Evolutionary conservation across 2,329 filamentous ascomycete genomes (phyloP).

Genomic region (Calonectria fujianensis): DNA sequence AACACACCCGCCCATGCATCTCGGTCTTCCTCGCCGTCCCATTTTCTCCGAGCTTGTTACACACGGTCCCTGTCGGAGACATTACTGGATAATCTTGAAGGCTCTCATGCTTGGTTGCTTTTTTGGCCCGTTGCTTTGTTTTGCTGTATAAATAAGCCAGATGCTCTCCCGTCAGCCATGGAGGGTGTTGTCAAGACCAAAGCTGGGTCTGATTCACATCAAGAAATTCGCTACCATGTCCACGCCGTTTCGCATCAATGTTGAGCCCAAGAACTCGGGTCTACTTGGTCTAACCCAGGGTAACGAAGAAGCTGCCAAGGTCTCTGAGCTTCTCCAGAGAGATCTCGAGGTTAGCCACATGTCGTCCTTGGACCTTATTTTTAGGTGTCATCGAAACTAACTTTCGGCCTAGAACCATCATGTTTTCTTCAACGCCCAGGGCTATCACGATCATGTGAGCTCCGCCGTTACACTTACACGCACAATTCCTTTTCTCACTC

Average conservation of each 20-base stretch:
- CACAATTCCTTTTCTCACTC: conserved; percentile 13
- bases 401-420: conserved; percentile 71
- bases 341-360: conserved; percentile 77
- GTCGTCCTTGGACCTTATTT: neutral
- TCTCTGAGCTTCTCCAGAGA: conserved; percentile 82
- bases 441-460: conserved; percentile 87
- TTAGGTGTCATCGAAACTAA: conserved; percentile 29
- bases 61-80: conserved; percentile 1
- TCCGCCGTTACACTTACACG: neutral
- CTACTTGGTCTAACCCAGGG: conserved; percentile 69
- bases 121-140: neutral
- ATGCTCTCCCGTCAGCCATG: conserved; percentile 43
- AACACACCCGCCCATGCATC: neutral
- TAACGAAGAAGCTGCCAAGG: conserved; percentile 76
- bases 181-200: conserved; percentile 43
- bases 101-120: neutral
- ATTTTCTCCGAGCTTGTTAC: neutral
- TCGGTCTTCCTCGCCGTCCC: conserved; percentile 3
- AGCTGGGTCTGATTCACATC: neutral
- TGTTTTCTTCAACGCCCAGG: conserved; percentile 84
- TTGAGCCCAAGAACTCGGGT: conserved; percentile 70
- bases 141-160: conserved; percentile 13
- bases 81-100: conserved; percentile 11
- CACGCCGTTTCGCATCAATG: conserved; percentile 68
- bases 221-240: conserved; percentile 61